Base-by-base conservation (phyloP, 2,329 filamentous ascomycete genomes). In the Diplodia intermedia region DNA sequence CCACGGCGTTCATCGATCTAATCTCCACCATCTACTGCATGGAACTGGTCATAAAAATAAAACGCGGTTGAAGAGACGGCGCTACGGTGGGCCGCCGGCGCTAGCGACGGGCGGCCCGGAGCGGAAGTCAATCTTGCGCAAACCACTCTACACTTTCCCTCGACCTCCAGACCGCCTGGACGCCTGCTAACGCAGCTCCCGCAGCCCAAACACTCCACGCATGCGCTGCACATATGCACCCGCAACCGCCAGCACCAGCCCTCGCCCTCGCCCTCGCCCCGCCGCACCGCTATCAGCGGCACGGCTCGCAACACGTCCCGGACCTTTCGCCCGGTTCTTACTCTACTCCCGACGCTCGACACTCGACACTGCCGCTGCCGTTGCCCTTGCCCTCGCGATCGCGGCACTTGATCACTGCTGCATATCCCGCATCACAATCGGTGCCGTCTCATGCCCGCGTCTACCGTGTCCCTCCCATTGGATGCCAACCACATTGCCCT, bases 61-160 rank as follows among this genome's bases (percentile, higher is more conserved):
- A 47, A n/a, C 26, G 14, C 29, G 18, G 29, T n/a, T 26, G 15
- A 29, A 20, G 54, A 38, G 11, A 18, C 18, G 14, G 36, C 54
- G 20, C 26, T 18, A 33, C 29, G 29, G 26, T n/a, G 31, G 23
- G 47, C 43, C 8, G n/a, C 18, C 43, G 43, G 18, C 60, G 29
- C 47, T 52, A 63, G 47, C 31, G 26, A 29, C 60, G 47, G 57
- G 60, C 60, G 60, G 60, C n/a, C 60, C 43, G 60, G 60, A 36
- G 60, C 60, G 60, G 60, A 63, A 63, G 60, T 63, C 60, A 63
- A 63, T 63, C 60, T 52, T 63, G 60, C 60, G 47, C 60, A 52
- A 63, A 52, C 20, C 15, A 20, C 31, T 18, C 54, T 20, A 43
- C 18, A 26, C 23, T 38, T 26, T n/a, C 9, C 20, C 55, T 15